Conservation (phyloP, 306 rosid genomes). For the Cucumis hystrix region DNA sequence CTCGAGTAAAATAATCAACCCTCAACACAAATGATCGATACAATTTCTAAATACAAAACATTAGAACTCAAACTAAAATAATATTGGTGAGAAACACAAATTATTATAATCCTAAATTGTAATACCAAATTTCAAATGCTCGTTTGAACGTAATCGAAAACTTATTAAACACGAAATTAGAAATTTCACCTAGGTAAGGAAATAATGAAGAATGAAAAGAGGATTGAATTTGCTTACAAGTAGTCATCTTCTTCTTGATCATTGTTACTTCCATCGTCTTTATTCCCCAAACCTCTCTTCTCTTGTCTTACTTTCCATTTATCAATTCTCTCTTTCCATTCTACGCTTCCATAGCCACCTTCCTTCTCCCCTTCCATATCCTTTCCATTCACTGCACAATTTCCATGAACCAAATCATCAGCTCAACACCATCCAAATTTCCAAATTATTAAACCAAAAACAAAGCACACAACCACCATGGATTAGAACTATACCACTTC, state of each 20-base stretch:
- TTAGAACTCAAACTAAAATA: too few relatives aligned
- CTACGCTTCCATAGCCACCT: slow-evolving; percentile 19
- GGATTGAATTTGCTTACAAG: slow-evolving; percentile 25
- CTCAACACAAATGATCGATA: too few relatives aligned
- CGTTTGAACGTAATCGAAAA: too few relatives aligned
- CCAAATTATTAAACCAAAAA: not conserved
- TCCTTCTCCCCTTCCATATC: slow-evolving; percentile 53
- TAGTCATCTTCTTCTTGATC: slow-evolving; percentile 62
- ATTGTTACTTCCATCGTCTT: slow-evolving; percentile 43
- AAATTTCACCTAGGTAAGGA: too few relatives aligned
- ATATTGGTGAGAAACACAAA: too few relatives aligned
- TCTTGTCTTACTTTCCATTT: slow-evolving; percentile 96
- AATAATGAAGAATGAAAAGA: too few relatives aligned
- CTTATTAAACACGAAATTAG: too few relatives aligned
- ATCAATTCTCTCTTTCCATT: slow-evolving; percentile 75
- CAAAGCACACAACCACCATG: not conserved
- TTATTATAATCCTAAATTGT: too few relatives aligned
- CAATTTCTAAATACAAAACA: too few relatives aligned
- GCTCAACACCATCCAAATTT: not conserved
- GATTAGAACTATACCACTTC: not conserved
- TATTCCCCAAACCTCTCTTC: slow-evolving; percentile 46
- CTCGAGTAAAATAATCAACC: too few relatives aligned
- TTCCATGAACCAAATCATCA: not conserved
- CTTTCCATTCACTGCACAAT: slow-evolving; percentile 34
- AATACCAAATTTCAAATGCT: too few relatives aligned